Evolutionary conservation across 2,329 filamentous ascomycete genomes (phyloP).

Genomic region (Akanthomyces lecanii): DNA sequence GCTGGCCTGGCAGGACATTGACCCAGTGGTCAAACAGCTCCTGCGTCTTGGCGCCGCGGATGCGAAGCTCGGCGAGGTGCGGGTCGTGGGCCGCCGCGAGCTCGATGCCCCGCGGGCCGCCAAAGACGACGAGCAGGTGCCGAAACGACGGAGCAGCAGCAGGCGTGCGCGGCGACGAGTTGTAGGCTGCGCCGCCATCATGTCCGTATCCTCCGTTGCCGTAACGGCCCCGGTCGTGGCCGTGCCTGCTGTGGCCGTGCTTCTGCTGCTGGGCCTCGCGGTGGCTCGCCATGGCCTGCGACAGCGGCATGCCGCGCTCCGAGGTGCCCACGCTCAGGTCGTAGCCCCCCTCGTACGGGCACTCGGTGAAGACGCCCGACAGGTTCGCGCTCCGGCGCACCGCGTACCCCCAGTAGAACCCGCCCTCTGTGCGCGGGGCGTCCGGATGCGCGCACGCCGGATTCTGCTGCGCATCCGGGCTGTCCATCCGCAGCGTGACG

Average conservation of each 20-base stretch:
- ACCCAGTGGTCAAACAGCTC: conserved; percentile 82
- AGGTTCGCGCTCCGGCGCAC: conserved; percentile 64
- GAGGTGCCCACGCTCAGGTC: conserved; percentile 80
- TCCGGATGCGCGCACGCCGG: conserved; percentile 62
- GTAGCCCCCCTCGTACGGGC: conserved; percentile 70
- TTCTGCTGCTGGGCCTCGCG: conserved; percentile 27
- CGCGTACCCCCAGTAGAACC: conserved; percentile 83
- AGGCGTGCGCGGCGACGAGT: neutral
- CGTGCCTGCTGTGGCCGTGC: neutral
- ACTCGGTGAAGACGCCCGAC: conserved; percentile 72
- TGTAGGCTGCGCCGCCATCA: neutral
- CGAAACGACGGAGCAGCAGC: conserved; percentile 45
- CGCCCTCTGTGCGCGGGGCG: conserved; percentile 66
- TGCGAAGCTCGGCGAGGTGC: conserved; percentile 54
- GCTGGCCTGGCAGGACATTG: conserved; percentile 74
- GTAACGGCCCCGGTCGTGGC: neutral
- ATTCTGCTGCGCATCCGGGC: conserved; percentile 37
- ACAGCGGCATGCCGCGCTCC: conserved; percentile 60
- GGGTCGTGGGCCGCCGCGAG: conserved; percentile 62
- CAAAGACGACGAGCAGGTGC: conserved; percentile 75
- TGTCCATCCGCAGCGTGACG: conserved; percentile 65
- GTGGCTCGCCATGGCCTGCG: conserved; percentile 40
- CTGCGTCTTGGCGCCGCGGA: conserved; percentile 59
- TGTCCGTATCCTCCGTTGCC: neutral
- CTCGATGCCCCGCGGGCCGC: conserved; percentile 75